These are phyloP conservation scores for Casuarina equisetifolia DNA, from an alignment of 306 rosid genomes.

Conservation along the genomic window DNA sequence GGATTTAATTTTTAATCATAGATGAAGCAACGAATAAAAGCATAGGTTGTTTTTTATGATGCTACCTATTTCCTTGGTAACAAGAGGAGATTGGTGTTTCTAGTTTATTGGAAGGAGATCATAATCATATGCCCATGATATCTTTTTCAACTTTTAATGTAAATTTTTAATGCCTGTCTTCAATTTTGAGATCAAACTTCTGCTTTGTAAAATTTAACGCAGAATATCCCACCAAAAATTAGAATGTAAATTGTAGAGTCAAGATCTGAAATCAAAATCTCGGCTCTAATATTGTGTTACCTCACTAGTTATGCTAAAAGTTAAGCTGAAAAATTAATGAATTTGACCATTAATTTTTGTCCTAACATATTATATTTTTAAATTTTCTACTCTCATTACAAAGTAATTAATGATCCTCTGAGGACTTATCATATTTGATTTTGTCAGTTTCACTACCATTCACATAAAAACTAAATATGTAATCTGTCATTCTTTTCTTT, in stretches of 20 bases:
- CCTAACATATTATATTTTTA: no score
- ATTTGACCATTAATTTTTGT: no score
- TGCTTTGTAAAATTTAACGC: no score
- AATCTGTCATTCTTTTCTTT: slow-evolving; percentile 9
- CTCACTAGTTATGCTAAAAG: no score
- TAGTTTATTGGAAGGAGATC: not conserved
- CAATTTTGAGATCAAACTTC: no score
- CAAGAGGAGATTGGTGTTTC: slow-evolving; percentile 6
- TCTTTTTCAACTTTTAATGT: no score
- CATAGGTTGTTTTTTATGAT: not conserved
- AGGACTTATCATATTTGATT: not conserved
- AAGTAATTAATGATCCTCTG: not conserved
- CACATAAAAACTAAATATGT: slow-evolving; percentile 2
- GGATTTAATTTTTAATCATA: slow-evolving; percentile 9
- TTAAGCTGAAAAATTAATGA: no score
- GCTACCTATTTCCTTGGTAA: not conserved
- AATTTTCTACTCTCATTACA: not conserved
- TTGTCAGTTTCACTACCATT: slow-evolving; percentile 1
- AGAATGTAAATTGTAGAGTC: no score
- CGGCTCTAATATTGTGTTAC: no score
- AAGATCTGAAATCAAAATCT: no score
- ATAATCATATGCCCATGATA: not conserved
- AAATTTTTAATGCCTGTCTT: no score
- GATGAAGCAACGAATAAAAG: not conserved
- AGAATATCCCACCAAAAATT: no score